A percentile compares a stretch with the other conserved stretches of the same genome.
Conservation (phyloP, 2,329 filamentous ascomycete species). For the Pseudocercospora fuligena region DNA sequence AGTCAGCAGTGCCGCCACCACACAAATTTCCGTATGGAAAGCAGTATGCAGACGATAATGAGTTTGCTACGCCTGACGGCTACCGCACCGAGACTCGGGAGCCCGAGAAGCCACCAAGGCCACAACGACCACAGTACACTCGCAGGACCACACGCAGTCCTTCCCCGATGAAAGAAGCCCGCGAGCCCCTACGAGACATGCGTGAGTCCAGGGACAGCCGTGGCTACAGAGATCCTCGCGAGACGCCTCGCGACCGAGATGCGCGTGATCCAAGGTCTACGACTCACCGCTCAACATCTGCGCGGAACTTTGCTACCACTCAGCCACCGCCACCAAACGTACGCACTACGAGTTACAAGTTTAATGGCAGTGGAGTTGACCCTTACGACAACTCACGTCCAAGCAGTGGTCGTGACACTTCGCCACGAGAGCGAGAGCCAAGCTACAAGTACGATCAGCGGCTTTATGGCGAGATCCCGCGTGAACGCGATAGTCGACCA, state of each 20-base stretch:
- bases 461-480: conserved; percentile 33
- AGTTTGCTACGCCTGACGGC: conserved; percentile 39
- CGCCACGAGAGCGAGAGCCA: conserved; percentile 24
- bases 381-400: conserved; percentile 24
- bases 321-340: conserved; percentile 28
- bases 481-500: conserved; percentile 11
- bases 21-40: conserved; percentile 34
- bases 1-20: conserved; percentile 22
- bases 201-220: conserved; percentile 6
- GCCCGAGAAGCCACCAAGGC: conserved; percentile 20
- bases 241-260: conserved; percentile 18
- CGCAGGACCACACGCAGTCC: conserved; percentile 36
- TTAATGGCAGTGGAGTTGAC: conserved; percentile 33
- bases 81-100: conserved; percentile 36
- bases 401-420: conserved; percentile 17
- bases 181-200: conserved; percentile 15
- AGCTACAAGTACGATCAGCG: conserved; percentile 2
- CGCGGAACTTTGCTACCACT: conserved; percentile 30
- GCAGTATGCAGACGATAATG: conserved; percentile 39
- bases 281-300: conserved; percentile 28
- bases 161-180: conserved; percentile 32
- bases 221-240: conserved; percentile 9
- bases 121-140: conserved; percentile 15
- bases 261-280: conserved; percentile 19
- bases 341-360: conserved; percentile 37